These are phyloP conservation scores for Noccaea caerulescens DNA, from an alignment of 345 rosid species.

Conservation along the genomic window DNA sequence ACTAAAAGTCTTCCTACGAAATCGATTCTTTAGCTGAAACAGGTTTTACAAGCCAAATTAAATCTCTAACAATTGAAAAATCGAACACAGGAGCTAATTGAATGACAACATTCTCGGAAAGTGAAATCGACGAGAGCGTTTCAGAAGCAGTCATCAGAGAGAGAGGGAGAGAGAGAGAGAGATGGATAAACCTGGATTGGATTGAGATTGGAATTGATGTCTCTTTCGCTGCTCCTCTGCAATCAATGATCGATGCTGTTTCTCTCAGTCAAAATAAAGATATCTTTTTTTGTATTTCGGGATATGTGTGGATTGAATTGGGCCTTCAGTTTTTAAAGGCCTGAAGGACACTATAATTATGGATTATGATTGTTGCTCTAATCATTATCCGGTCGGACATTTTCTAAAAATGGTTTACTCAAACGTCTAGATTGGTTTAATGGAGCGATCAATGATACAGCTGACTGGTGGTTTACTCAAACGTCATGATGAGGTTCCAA, in stretches of 20 bases:
- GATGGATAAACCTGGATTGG: constrained; percentile 33
- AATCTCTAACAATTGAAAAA: constrained; percentile 1
- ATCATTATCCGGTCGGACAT: constrained; percentile 9
- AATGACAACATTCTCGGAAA: constrained; percentile 18
- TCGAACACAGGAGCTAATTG: constrained; percentile 7
- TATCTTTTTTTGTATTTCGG: not conserved
- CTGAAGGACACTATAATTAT: not conserved
- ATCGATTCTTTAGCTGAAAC: not conserved
- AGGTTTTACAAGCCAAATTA: not conserved
- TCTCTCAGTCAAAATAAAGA: constrained; percentile 22
- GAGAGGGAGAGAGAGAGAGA: constrained; percentile 3
- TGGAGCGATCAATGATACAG: not conserved
- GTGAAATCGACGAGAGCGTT: not conserved
- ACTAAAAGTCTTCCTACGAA: constrained; percentile 11
- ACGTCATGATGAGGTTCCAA: not conserved
- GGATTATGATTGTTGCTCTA: not conserved
- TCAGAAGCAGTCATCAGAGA: constrained; percentile 5
- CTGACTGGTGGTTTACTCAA: too few relatives aligned
- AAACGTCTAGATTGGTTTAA: not conserved
- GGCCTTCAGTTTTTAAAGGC: constrained; percentile 14
- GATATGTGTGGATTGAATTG: constrained; percentile 30
- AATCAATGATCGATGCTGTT: constrained; percentile 36
- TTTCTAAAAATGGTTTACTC: not conserved
- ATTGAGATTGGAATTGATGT: constrained; percentile 28
- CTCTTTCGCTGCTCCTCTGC: constrained; percentile 28